These are phyloP conservation scores for Ramaria sp. DNA, from an alignment of 768 basidiomycete genomes.

Conservation along the genomic window DNA sequence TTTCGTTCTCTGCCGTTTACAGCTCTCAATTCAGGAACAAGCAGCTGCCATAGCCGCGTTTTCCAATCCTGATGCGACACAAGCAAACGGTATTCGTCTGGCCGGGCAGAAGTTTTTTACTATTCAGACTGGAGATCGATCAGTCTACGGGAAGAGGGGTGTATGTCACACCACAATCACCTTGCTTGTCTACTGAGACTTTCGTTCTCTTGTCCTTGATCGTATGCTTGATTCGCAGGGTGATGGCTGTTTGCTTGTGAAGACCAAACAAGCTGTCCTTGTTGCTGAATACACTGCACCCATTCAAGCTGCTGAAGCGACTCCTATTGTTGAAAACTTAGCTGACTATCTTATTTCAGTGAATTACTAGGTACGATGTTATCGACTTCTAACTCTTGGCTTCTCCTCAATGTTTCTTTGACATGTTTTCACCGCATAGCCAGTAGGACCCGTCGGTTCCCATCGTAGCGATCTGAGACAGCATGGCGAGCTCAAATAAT, in stretches of 20 bases:
- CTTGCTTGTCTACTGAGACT: not conserved
- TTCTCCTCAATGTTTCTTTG: no score
- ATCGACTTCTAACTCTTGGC: no score
- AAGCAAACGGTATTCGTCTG: slow-evolving; percentile 51
- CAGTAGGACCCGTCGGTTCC: no score
- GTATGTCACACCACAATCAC: slow-evolving; percentile 32
- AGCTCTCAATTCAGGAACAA: slow-evolving; percentile 63
- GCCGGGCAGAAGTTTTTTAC: slow-evolving; percentile 68
- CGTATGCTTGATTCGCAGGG: slow-evolving; percentile 31
- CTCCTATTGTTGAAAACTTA: slow-evolving; percentile 50
- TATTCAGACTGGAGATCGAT: slow-evolving; percentile 35
- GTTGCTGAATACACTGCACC: slow-evolving; percentile 66
- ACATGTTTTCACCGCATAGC: no score
- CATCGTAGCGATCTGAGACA: no score
- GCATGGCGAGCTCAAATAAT: no score
- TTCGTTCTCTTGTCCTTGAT: not conserved
- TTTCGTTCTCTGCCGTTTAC: not conserved
- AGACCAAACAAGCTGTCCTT: slow-evolving; percentile 79
- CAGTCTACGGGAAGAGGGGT: slow-evolving; percentile 66
- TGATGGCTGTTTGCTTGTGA: slow-evolving; percentile 64
- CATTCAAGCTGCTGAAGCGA: slow-evolving; percentile 53
- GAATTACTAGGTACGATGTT: slow-evolving; percentile 28
- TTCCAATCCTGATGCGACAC: slow-evolving; percentile 27
- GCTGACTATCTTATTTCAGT: slow-evolving; percentile 67
- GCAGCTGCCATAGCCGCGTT: slow-evolving; percentile 40